Base-by-base conservation (phyloP, 495 filamentous ascomycete genomes). In the Letharia lupina region DNA sequence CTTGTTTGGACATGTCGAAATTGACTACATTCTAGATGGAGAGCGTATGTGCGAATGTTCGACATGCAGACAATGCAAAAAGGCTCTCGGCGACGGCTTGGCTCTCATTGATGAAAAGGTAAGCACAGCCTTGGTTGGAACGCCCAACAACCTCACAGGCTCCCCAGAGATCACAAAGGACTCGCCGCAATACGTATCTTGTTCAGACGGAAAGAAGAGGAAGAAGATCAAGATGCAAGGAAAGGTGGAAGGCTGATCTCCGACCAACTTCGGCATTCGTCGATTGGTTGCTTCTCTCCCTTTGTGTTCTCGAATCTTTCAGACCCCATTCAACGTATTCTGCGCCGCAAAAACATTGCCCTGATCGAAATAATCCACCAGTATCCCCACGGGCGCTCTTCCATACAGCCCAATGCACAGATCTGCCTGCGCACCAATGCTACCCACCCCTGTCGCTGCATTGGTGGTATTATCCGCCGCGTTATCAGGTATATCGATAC, bases 361-460 rank as follows among this genome's bases (percentile, higher is more conserved):
- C 58, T 82, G 72, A 72, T 87, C 83, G 60, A 81, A 86, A 75
- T 89, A 90, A 74, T 91, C 88, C 23, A 87, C 80, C 41, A 91
- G 75, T 44, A 89, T 75, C 50, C 86, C 86, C 60, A 80, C 81
- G 15, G 87, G 86, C 68, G 76, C 79, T 57, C 70, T 70, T 3
- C 77, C 79, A 82, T 86, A 88, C 68, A 85, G 42, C 2, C 65
- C 73, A 42, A 75, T 67, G 67, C 89, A 91, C 39, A 73, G 67
- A 45, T 75, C 70, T 11, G 79, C 79, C 65, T 90, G 85, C 40
- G 77, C 73, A 1, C 86, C 85, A 50, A 90, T 77, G 67, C 85
- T 83, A 1, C 86, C 85, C 1, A 70, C 73, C 1, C 80, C 80
- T 0, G 71, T 77, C 15, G 70, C 76, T 7, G 78, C 80, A 64